Conservation (phyloP, 768 basidiomycete genomes). For the Termitomyces sp. region DNA sequence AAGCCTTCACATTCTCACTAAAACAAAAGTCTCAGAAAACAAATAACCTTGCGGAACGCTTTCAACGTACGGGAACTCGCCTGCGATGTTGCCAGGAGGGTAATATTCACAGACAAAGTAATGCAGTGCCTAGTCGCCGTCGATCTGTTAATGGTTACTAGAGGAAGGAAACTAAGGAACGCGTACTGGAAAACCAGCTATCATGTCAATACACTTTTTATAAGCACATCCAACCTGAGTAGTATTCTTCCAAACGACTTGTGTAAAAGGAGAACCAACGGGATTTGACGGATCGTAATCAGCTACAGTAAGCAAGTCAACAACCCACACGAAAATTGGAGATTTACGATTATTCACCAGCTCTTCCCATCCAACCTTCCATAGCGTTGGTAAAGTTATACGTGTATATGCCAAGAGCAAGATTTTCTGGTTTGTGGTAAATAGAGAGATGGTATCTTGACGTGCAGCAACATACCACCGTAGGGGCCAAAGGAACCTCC, state of each 20-base stretch:
- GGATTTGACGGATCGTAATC: slow-evolving; percentile 55
- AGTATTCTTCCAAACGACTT: slow-evolving; percentile 70
- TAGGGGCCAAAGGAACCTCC: slow-evolving; percentile 30
- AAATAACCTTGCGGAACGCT: not conserved
- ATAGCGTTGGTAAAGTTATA: slow-evolving; percentile 46
- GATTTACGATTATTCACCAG: slow-evolving; percentile 33
- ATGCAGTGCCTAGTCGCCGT: slow-evolving; percentile 37
- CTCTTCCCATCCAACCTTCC: slow-evolving; percentile 62
- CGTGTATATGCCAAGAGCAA: slow-evolving; percentile 63
- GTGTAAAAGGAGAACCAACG: slow-evolving; percentile 61
- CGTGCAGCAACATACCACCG: slow-evolving; percentile 41
- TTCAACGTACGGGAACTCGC: slow-evolving; percentile 49
- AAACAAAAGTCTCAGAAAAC: not conserved
- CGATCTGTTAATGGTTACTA: not conserved
- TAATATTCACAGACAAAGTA: slow-evolving; percentile 69
- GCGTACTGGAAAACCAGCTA: slow-evolving; percentile 46
- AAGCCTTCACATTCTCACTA: slow-evolving; percentile 43
- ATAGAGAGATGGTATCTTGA: not conserved
- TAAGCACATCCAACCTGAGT: slow-evolving; percentile 61
- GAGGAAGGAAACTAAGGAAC: not conserved
- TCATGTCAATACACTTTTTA: slow-evolving; percentile 48
- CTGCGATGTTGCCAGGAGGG: slow-evolving; percentile 57
- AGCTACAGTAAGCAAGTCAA: slow-evolving; percentile 25
- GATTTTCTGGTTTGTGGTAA: slow-evolving; percentile 43
- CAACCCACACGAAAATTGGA: not conserved